phyloP scores from a whole-genome alignment of 345 rosid genomes.

The Corchorus capsularis region DNA sequence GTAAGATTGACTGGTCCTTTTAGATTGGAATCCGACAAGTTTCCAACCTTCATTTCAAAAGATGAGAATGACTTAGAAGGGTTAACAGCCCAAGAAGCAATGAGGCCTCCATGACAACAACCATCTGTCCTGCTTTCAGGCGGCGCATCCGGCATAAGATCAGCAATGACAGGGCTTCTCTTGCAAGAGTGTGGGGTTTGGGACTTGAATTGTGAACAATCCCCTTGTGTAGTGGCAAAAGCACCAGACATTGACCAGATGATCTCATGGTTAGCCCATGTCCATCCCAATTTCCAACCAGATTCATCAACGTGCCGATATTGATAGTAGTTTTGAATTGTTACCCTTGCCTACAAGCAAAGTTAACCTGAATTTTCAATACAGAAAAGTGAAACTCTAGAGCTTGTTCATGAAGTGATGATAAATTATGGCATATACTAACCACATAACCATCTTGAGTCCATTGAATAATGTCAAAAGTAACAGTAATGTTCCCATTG shows the following conservation, averaged over 20 bases:
- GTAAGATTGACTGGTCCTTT: conserved; percentile 49
- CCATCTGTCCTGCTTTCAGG: conserved; percentile 31
- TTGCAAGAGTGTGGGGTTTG: conserved; percentile 48
- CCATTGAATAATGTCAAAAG: conserved; percentile 46
- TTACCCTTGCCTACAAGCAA: conserved; percentile 51
- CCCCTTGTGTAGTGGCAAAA: conserved; percentile 53
- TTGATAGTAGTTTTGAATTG: conserved; percentile 50
- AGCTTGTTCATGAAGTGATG: neutral
- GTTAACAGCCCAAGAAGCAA: conserved; percentile 52
- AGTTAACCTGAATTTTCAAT: neutral
- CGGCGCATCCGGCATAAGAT: conserved; percentile 38
- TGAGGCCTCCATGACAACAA: conserved; percentile 50
- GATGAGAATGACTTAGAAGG: conserved; percentile 52
- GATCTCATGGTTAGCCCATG: conserved; percentile 46
- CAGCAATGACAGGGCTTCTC: conserved; percentile 44
- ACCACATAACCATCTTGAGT: conserved; percentile 54
- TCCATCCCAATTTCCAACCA: conserved; percentile 64
- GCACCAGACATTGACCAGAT: conserved; percentile 58
- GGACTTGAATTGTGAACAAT: conserved; percentile 39
- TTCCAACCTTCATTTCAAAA: conserved; percentile 48
- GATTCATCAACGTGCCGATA: conserved; percentile 49
- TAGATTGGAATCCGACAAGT: conserved; percentile 26
- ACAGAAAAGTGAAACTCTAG: neutral
- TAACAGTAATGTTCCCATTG: conserved; percentile 50
- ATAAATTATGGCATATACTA: conserved; percentile 19